Base-by-base conservation (phyloP, 1,284 basidiomycete species). In the Puccinia polysora region DNA sequence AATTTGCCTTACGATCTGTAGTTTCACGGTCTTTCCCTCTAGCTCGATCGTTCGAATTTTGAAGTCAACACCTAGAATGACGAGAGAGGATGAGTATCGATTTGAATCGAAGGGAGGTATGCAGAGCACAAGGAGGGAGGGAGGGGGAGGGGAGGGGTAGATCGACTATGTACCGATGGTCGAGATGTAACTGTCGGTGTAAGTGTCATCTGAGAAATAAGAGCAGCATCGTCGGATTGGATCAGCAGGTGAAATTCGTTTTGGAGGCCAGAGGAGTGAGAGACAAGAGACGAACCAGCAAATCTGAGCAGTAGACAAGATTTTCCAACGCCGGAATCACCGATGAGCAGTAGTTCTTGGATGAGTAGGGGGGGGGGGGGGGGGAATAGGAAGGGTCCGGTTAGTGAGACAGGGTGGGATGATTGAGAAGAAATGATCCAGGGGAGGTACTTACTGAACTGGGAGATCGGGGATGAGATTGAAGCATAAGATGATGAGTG, bases 11-110 rank as follows among this genome's bases (percentile, higher is more conserved):
- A 97, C 94, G 82, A 99, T 99, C 83, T 98, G 96, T 74, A 99
- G 86, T 82, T 98, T 99, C 79, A 98, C 92, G 1, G 92, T 97
- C 90, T 97, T 98, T 76, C 95, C 95, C 81, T 98, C 96, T 69
- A 99, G 86, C 82, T 99, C 96, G 81, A 99, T 97, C 59, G 96
- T 99, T 78, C 96, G 86, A 83, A 99, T 98, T 89, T 99, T 99
- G 85, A 98, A 99, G 84, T 99, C 96, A 74, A 98, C 79, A 55
- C 81, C 81, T 74, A 76, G 40, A 15, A n/a, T 55, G 5, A 49
- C 47, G 14, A 25, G 50, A 47, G 8, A 28, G 36, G 38, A 59
- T n/a, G 34, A 20, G n/a, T 14, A 10, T 40, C 12, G 53, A 6
- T 34, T 5, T 7, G 12, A 30, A 58, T 68, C 18, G 15, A 10